Evolutionary conservation across 148 eudicot genomes (phyloP), one percentile per base, ranked within the genome.

Genomic region (Persicaria maculosa): DNA sequence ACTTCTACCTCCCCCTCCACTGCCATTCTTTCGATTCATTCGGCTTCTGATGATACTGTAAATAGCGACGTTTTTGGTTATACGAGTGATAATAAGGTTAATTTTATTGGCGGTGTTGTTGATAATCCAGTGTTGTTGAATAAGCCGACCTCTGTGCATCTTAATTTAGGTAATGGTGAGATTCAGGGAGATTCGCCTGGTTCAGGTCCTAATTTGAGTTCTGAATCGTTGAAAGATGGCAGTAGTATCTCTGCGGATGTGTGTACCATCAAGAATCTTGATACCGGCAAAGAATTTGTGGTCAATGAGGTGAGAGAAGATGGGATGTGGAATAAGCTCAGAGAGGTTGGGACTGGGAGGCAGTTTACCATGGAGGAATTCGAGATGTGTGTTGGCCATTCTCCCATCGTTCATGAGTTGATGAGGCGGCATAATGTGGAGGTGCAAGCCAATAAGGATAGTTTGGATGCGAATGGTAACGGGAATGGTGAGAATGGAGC

Each of bases 351-450:
- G 31, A 95, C 99, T 9, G 99, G 99, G 68, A 88, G 87, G 77
- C 91, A 95, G 68, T 86, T 95, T 86, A 95, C 99, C 0, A 86
- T 90, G 86, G 99, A 95, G 80, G 99, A 95, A 81, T 92, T 92
- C 65, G 91, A 95, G 84, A 88, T 84, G 84, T 85, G 83, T 72
- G 87, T 95, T 0, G 99, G 99, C 67, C 92, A 93, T 75, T 95
- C 99, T 0, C 99, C 99, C 0, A 92, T 95, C 59, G 97, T 95
- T 53, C 97, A 90, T 59, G 98, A 94, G 77, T 71, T 94, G 44
- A 90, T 94, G 98, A 90, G 98, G 73, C 79, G 98, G 75, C 98
- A 91, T 74, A 94, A 86, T 81, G 93, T 87, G 48, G 97, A 94
- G 83, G 89, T 87, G 50, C 87, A 53, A 88, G 81, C n/a, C 77